phyloP scores from a whole-genome alignment of 2,329 filamentous ascomycete species.

The Penicillium polonicum region DNA sequence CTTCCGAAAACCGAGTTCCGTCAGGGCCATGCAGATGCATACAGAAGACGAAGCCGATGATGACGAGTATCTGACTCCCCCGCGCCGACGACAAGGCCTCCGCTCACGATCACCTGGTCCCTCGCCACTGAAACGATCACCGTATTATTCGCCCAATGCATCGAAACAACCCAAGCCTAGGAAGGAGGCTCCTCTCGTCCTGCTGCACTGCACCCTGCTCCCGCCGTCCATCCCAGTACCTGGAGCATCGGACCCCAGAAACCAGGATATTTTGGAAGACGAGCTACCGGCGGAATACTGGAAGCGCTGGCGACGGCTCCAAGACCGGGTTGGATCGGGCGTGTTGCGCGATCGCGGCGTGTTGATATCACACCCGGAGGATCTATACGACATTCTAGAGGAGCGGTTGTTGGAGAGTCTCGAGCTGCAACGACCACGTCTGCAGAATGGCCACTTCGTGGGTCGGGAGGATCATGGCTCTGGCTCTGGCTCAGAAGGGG shows the following conservation, averaged over 20 bases:
- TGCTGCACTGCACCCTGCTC: slow-evolving; percentile 61
- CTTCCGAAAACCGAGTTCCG: slow-evolving; percentile 48
- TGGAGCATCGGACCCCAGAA: slow-evolving; percentile 31
- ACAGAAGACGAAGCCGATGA: slow-evolving; percentile 43
- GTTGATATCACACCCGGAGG: slow-evolving; percentile 61
- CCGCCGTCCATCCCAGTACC: slow-evolving; percentile 53
- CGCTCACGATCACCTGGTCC: slow-evolving; percentile 37
- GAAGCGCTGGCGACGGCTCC: slow-evolving; percentile 52
- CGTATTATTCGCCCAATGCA: slow-evolving; percentile 35
- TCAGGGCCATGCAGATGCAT: slow-evolving; percentile 46
- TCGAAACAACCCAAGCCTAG: slow-evolving; percentile 34
- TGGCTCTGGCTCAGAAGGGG: slow-evolving; percentile 22
- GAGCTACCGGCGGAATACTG: slow-evolving; percentile 49
- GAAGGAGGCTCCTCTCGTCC: slow-evolving; percentile 56
- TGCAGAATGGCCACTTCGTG: slow-evolving; percentile 61
- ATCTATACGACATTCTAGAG: slow-evolving; percentile 62
- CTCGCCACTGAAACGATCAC: slow-evolving; percentile 34
- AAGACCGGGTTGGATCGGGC: slow-evolving; percentile 53
- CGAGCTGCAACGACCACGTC: slow-evolving; percentile 55
- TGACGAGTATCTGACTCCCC: slow-evolving; percentile 40
- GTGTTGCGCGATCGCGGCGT: slow-evolving; percentile 59
- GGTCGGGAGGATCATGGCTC: slow-evolving; percentile 31
- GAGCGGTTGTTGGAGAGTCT: slow-evolving; percentile 61
- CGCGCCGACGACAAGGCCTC: slow-evolving; percentile 31
- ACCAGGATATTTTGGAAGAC: slow-evolving; percentile 48